Evolutionary conservation across 768 basidiomycete genomes (phyloP), one percentile per base, ranked within the genome.

Genomic region (Rhodocollybia butyracea): DNA sequence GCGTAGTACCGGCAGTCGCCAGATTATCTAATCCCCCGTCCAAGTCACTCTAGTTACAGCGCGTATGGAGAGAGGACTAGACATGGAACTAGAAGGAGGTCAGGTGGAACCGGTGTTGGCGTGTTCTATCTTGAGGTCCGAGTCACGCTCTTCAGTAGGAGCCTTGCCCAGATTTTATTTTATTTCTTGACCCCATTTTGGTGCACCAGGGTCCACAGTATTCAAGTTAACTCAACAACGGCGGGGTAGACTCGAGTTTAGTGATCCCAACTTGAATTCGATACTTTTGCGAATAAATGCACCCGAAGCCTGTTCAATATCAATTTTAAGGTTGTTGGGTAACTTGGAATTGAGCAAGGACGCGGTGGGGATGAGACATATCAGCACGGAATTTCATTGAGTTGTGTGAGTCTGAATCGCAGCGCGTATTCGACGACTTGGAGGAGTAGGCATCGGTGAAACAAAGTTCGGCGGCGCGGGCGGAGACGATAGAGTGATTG

Each of bases 321-420:
- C n/a, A n/a, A n/a, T n/a, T n/a, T n/a, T n/a, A n/a, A n/a, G n/a
- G n/a, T n/a, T n/a, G n/a, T n/a, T n/a, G n/a, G n/a, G n/a, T n/a
- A n/a, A n/a, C n/a, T n/a, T n/a, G n/a, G n/a, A n/a, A n/a, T n/a
- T n/a, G n/a, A n/a, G n/a, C n/a, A n/a, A n/a, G n/a, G n/a, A n/a
- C n/a, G 84, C 86, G 15, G 84, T 84, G 0, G 54, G 64, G 45
- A 82, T 63, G 40, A 89, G 80, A 55, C 80, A 72, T 85, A 87
- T 68, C 84, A 85, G 69, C 88, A 90, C 0, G 86, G 86, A 8
- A 79, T 70, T 22, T 66, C 67, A 39, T 76, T 70, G 13, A 89
- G 73, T 5, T 86, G 75, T 0, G 84, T 88, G 64, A 89, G 81
- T 80, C 63, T 87, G 84, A 12, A 89, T 69, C 1, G 86, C 82